These are phyloP conservation scores for Platanthera guangdongensis DNA, from an alignment of 106 monocot genomes.

Conservation along the genomic window DNA sequence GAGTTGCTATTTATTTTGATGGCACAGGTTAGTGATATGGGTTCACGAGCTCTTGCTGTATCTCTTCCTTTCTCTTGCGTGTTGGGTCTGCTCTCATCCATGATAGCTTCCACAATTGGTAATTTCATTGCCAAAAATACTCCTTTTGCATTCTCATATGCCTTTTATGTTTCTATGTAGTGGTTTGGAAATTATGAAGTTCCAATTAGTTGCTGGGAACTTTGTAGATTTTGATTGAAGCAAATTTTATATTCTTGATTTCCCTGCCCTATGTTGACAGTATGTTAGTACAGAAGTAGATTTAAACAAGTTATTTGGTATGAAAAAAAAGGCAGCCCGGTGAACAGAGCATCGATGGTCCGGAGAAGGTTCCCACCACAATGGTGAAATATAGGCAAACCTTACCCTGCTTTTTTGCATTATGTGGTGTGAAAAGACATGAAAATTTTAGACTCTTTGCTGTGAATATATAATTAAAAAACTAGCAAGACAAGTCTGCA, in stretches of 20 bases:
- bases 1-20: slow-evolving; percentile 10
- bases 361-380: too few species aligned
- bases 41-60: slow-evolving; percentile 79
- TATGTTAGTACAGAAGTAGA: not conserved
- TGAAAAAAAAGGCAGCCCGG: not conserved
- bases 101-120: slow-evolving; percentile 97
- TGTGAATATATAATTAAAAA: not conserved
- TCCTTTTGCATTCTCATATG: not conserved
- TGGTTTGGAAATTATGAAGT: not conserved
- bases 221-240: not conserved
- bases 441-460: not conserved
- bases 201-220: not conserved
- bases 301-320: not conserved
- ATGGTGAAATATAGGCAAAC: too few species aligned
- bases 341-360: too few species aligned
- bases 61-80: slow-evolving; percentile 98
- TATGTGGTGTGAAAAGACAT: not conserved
- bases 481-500: not conserved
- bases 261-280: not conserved
- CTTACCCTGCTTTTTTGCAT: too few species aligned
- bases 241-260: not conserved
- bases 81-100: slow-evolving; percentile 90
- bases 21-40: slow-evolving; percentile 62
- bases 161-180: not conserved
- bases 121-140: slow-evolving; percentile 11